Evolutionary conservation across 805 yeast species (phyloP).

Genomic region (Jamesozyma hellenica): DNA sequence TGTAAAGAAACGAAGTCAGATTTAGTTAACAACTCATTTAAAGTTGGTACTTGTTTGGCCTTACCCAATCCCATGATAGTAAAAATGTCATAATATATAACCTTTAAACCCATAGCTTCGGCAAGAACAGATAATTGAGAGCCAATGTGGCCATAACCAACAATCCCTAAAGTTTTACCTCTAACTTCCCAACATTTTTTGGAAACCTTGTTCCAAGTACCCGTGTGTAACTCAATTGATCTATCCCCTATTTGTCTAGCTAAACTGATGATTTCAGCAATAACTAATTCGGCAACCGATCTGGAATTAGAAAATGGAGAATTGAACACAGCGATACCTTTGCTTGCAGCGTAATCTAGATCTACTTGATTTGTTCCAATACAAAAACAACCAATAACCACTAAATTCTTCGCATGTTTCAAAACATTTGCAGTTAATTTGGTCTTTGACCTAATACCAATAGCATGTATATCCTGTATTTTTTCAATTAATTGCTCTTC

Average conservation of each 20-base stretch:
- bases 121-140: slow-evolving; percentile 92
- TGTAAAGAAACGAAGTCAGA: slow-evolving; percentile 88
- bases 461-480: slow-evolving; percentile 84
- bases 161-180: slow-evolving; percentile 92
- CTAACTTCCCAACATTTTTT: slow-evolving; percentile 96
- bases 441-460: slow-evolving; percentile 96
- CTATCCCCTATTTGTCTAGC: slow-evolving; percentile 96
- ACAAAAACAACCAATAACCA: slow-evolving; percentile 93
- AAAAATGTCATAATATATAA: slow-evolving; percentile 77
- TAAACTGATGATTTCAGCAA: slow-evolving; percentile 83
- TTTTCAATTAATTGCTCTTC: slow-evolving; percentile 91
- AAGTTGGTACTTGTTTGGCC: slow-evolving; percentile 79
- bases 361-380: slow-evolving; percentile 98
- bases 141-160: slow-evolving; percentile 98
- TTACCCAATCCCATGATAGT: slow-evolving; percentile 95
- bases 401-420: slow-evolving; percentile 77
- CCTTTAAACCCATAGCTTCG: slow-evolving; percentile 95
- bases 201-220: slow-evolving; percentile 93
- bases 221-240: slow-evolving; percentile 86
- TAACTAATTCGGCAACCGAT: slow-evolving; percentile 94
- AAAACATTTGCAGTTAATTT: slow-evolving; percentile 69
- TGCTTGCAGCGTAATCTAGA: slow-evolving; percentile 77
- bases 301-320: slow-evolving; percentile 97
- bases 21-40: slow-evolving; percentile 65
- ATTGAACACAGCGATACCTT: slow-evolving; percentile 92